These are phyloP conservation scores for Aphanomyces euteiches DNA, from an alignment of 352 stramenopile genomes.

Conservation along the genomic window DNA sequence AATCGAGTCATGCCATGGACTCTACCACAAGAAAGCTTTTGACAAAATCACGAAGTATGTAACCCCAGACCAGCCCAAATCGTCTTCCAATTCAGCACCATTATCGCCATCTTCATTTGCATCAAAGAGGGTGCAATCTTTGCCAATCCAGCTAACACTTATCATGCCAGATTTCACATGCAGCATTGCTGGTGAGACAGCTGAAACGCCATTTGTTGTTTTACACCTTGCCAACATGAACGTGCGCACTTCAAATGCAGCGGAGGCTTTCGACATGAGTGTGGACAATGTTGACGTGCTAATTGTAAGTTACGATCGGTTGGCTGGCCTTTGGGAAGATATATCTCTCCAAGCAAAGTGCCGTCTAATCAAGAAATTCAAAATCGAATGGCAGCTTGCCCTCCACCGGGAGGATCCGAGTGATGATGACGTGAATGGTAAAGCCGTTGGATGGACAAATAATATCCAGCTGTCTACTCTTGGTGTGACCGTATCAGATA, in stretches of 20 bases:
- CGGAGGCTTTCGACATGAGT: not conserved
- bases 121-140: not conserved
- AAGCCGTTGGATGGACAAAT: not conserved
- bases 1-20: not conserved
- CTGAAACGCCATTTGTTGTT: slow-evolving; percentile 2
- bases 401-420: not conserved
- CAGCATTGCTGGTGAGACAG: slow-evolving; percentile 7
- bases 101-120: not conserved
- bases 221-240: slow-evolving; percentile 6
- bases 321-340: slow-evolving; percentile 5
- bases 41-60: slow-evolving; percentile 29
- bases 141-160: slow-evolving; percentile 4
- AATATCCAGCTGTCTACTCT: not conserved
- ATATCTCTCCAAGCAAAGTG: slow-evolving; percentile 13
- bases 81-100: not conserved
- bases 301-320: not conserved
- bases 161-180: not conserved
- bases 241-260: not conserved
- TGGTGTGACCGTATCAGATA: slow-evolving; percentile 4
- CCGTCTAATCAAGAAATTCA: slow-evolving; percentile 18
- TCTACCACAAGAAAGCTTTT: slow-evolving; percentile 27
- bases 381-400: not conserved
- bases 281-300: slow-evolving; percentile 13
- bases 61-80: slow-evolving; percentile 10
- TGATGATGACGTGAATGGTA: not conserved